Evolutionary conservation across 2,329 filamentous ascomycete genomes (phyloP).

Genomic region (Fusarium metavorans): DNA sequence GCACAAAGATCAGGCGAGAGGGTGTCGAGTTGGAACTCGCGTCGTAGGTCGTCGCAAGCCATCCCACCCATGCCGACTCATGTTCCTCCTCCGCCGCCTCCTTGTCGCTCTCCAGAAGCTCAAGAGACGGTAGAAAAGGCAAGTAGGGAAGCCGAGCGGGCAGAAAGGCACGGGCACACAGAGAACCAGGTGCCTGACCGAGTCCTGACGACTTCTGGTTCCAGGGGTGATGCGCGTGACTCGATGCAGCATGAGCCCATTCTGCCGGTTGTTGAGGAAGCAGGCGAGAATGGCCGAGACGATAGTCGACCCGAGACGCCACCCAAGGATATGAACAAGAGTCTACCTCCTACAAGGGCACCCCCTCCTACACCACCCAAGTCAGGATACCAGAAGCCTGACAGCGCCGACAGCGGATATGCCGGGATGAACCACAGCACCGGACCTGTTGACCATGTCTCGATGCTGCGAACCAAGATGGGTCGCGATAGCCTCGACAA

Average conservation of each 20-base stretch:
- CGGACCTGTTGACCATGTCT: constrained; percentile 43
- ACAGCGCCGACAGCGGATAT: constrained; percentile 63
- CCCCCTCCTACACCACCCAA: constrained; percentile 53
- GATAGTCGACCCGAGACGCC: constrained; percentile 60
- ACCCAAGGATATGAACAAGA: constrained; percentile 50
- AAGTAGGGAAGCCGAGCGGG: constrained; percentile 51
- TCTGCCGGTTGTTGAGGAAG: constrained; percentile 90
- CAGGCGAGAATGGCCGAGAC: constrained; percentile 70
- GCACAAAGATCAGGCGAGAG: constrained; percentile 51
- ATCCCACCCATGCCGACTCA: constrained; percentile 61
- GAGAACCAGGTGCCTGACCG: constrained; percentile 71
- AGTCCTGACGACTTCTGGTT: constrained; percentile 59
- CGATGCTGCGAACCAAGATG: constrained; percentile 53
- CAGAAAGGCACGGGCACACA: constrained; percentile 47
- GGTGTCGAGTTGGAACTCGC: constrained; percentile 53
- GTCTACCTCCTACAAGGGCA: constrained; percentile 58
- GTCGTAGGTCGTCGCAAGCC: constrained; percentile 48
- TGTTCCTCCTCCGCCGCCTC: constrained; percentile 59
- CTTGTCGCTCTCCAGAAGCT: constrained; percentile 53
- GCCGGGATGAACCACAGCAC: constrained; percentile 52
- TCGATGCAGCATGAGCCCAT: constrained; percentile 66
- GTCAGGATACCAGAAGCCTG: constrained; percentile 52
- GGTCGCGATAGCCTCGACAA: constrained; percentile 72
- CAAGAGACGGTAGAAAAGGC: constrained; percentile 57
- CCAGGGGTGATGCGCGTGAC: constrained; percentile 62